A percentile compares a stretch with the other conserved stretches of the same genome.
Conservation (phyloP, 495 filamentous ascomycete genomes). For the Lophiotrema nucula region DNA sequence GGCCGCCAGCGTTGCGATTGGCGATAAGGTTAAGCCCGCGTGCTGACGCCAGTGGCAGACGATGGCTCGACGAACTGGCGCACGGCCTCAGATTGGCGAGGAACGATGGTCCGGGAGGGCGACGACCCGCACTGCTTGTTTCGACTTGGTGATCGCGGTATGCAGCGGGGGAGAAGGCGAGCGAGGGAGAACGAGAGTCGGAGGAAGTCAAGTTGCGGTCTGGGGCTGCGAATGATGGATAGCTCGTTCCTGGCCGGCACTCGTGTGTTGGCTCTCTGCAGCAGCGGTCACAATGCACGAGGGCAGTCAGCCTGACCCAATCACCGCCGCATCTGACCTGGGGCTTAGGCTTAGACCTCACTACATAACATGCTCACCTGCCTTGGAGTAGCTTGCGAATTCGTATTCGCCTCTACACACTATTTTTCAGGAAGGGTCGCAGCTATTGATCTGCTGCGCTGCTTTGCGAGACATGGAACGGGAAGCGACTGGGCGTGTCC, state of each 20-base stretch:
- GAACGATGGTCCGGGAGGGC: no score
- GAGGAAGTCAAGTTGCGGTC: background rate
- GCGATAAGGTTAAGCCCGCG: constrained; percentile 18
- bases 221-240: no score
- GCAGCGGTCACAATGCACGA: background rate
- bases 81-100: constrained; percentile 7
- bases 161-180: background rate
- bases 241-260: background rate
- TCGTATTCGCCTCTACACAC: no score
- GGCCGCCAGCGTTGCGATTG: constrained; percentile 9
- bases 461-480: no score
- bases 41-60: constrained; percentile 14
- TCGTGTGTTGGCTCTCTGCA: background rate
- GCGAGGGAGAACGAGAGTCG: background rate
- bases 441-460: no score
- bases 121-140: background rate
- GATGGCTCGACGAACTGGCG: constrained; percentile 2
- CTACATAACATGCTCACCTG: background rate
- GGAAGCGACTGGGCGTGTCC: no score
- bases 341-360: background rate
- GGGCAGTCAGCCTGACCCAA: background rate
- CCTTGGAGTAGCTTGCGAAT: no score
- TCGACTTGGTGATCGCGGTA: background rate
- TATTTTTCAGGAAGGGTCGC: no score
- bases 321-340: background rate